These are phyloP conservation scores for Penicillium polonicum DNA, from an alignment of 2,329 filamentous ascomycete species.

Conservation along the genomic window DNA sequence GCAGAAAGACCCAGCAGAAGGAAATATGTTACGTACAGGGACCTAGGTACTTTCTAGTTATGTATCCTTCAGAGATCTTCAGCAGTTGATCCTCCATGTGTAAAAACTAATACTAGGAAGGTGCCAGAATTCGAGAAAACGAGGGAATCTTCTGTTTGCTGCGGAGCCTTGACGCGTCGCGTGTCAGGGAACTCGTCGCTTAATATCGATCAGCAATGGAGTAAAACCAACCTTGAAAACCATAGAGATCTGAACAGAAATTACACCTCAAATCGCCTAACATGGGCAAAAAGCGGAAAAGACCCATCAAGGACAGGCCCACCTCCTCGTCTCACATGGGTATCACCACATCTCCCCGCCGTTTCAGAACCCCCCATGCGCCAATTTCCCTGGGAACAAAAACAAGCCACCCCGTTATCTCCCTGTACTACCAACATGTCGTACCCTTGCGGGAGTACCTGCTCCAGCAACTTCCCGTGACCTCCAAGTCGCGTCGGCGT, in stretches of 20 bases:
- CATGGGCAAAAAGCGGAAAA: constrained; percentile 48
- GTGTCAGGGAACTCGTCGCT: background rate
- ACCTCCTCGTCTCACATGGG: constrained; percentile 23
- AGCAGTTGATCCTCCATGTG: background rate
- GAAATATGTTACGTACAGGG: no score
- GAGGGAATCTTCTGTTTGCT: background rate
- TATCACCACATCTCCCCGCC: constrained; percentile 23
- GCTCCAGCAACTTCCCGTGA: constrained; percentile 62
- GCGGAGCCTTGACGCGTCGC: constrained; percentile 9
- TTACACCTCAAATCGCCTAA: background rate
- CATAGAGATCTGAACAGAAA: background rate
- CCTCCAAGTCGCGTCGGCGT: constrained; percentile 58
- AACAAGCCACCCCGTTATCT: constrained; percentile 61
- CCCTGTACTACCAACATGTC: constrained; percentile 65
- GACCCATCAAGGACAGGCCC: constrained; percentile 31
- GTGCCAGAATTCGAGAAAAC: no score
- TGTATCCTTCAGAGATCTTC: background rate
- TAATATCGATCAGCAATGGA: background rate
- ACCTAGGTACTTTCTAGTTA: background rate
- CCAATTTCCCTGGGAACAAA: constrained; percentile 13
- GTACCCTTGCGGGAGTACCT: constrained; percentile 70
- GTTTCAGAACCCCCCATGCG: constrained; percentile 18
- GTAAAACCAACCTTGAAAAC: background rate
- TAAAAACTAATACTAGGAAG: background rate
- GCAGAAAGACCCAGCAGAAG: no score